Evolutionary conservation across 1,139 yeast species (phyloP), one percentile per base, ranked within the genome.

Genomic region (Taphrina pruni): DNA sequence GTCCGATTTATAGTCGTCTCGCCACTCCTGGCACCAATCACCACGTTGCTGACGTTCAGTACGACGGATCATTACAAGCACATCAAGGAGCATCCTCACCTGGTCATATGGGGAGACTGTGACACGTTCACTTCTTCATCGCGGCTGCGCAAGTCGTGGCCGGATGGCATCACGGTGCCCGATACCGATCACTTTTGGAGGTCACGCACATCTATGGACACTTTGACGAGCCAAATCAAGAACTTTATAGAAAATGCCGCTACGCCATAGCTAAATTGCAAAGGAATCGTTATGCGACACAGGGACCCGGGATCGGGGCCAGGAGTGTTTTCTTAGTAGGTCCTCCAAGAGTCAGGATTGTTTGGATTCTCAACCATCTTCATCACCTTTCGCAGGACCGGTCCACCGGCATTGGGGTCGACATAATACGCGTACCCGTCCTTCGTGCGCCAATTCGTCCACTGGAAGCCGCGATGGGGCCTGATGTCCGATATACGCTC

Each of bases 171-270:
- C 45, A 21, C 14, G 6, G 56, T 64, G 21, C 54, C 61, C 20
- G 48, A 26, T 12, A 58, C 61, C 8, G 48, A 54, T 45, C 67
- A 64, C 67, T 64, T 64, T 55, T 64, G 67, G 67, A 46, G 61
- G 14, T 32, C 20, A 20, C 46, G 14, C 39, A 20, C 41, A n/a
- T 45, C 51, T 9, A 26, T 52, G 52, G 48, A 48, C 14, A 14
- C 46, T 20, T 39, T 60, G 21, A n/a, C 35, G 11, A 20, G 38
- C 14, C n/a, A 48, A 14, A 52, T 60, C 14, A 32, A 8, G 11
- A 20, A 12, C 14, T 60, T 48, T 39, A 36, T 50, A 48, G 32
- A 36, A 43, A 38, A 50, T 50, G n/a, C 55, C 9, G 12, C n/a
- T 26, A 26, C 38, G 38, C 55, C 38, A 21, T 50, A 50, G 48